Conservation (phyloP, 2,329 filamentous ascomycete species). For the Zymoseptoria brevis region DNA sequence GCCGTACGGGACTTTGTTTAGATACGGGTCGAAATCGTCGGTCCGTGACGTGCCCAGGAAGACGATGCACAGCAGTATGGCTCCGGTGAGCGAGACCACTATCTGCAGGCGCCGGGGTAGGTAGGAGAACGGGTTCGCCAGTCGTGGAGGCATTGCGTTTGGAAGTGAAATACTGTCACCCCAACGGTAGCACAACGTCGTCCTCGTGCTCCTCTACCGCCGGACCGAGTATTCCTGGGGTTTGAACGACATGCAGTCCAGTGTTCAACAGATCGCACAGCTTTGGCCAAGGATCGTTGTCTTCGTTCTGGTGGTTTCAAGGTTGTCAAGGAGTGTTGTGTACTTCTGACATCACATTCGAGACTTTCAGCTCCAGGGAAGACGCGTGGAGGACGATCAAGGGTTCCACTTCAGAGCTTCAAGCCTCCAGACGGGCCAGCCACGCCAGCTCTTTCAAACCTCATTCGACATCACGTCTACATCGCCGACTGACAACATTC, state of each 20-base stretch:
- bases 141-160: neutral
- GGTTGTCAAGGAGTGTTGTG: neutral
- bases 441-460: neutral
- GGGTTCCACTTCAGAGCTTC: neutral
- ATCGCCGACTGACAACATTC: neutral
- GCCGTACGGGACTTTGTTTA: conserved; percentile 27
- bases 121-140: conserved; percentile 30
- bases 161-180: neutral
- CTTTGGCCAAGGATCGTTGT: neutral
- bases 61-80: conserved; percentile 33
- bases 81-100: conserved; percentile 32
- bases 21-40: conserved; percentile 21
- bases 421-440: neutral
- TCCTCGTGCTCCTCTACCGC: neutral
- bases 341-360: neutral
- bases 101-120: conserved; percentile 43
- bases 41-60: conserved; percentile 27
- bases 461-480: neutral
- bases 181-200: neutral
- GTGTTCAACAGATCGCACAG: neutral
- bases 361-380: neutral
- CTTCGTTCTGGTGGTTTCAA: neutral
- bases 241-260: neutral
- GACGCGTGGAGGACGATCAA: neutral
- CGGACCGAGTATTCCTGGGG: neutral